Conservation (phyloP, 2,329 filamentous ascomycete genomes). For the Cordyceps cicadae region DNA sequence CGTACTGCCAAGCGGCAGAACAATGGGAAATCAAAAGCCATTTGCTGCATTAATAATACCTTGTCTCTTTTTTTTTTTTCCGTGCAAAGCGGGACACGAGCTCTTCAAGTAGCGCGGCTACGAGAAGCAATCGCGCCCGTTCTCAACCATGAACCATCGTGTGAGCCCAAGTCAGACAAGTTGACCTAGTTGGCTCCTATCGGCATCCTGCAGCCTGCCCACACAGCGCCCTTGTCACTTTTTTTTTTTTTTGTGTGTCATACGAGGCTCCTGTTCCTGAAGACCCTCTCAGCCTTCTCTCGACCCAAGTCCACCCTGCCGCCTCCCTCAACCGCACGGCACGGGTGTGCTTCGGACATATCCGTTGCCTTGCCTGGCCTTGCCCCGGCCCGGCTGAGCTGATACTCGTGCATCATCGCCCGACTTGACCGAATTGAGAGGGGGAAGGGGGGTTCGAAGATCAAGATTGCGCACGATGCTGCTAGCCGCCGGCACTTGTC, state of each 20-base stretch:
- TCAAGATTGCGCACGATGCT: neutral
- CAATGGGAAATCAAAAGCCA: neutral
- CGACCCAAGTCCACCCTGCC: neutral
- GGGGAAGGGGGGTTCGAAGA: neutral
- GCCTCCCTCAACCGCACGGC: neutral
- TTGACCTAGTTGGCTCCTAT: neutral
- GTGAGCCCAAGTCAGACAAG: no score
- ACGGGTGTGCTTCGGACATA: neutral
- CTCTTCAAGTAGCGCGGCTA: neutral
- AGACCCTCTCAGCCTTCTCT: neutral
- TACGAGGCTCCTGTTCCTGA: neutral
- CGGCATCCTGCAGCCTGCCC: constrained; percentile 1
- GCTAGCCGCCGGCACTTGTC: neutral
- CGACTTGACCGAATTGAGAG: neutral
- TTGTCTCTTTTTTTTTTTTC: no score
- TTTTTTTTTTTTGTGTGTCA: neutral
- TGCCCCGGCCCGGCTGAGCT: neutral
- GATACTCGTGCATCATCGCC: neutral
- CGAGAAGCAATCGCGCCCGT: neutral
- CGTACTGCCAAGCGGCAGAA: neutral
- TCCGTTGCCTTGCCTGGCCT: neutral
- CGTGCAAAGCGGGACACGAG: neutral
- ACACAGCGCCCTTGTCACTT: neutral
- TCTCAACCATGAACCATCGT: no score
- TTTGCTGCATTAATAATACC: neutral